A percentile compares a stretch with the other conserved stretches of the same genome.
Evolutionary conservation across 495 filamentous ascomycete species (phyloP).

Genomic region (Talaromyces stipitatus): DNA sequence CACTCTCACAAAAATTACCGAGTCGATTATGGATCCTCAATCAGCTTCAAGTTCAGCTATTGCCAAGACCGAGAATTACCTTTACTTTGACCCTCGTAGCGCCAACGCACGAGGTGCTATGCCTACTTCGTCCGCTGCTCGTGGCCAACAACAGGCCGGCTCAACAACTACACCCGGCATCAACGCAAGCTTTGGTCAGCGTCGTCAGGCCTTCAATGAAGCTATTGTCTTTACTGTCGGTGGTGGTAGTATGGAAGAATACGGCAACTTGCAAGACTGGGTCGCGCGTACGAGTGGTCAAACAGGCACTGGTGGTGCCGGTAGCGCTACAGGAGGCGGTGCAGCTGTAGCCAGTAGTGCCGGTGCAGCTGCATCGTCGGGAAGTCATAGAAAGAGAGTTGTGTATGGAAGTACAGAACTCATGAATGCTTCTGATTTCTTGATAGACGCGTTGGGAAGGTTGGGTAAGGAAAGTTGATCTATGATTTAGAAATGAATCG

Average conservation of each 20-base stretch:
- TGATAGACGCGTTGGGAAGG: slow-evolving; percentile 68
- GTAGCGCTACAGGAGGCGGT: slow-evolving; percentile 34
- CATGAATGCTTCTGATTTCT: slow-evolving; percentile 83
- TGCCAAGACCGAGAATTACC: slow-evolving; percentile 92
- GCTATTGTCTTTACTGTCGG: slow-evolving; percentile 96
- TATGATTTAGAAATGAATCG: too few species aligned
- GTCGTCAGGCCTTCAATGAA: slow-evolving; percentile 88
- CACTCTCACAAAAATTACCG: slow-evolving; percentile 94
- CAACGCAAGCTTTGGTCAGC: slow-evolving; percentile 84
- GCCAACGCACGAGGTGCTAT: slow-evolving; percentile 92
- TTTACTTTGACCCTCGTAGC: slow-evolving; percentile 96
- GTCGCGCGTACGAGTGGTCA: slow-evolving; percentile 62
- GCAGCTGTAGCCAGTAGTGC: slow-evolving; percentile 8
- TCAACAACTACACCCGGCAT: slow-evolving; percentile 46
- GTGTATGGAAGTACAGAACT: slow-evolving; percentile 96
- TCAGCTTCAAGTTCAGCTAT: slow-evolving; percentile 85
- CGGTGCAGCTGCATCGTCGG: slow-evolving; percentile 12
- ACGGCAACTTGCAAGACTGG: slow-evolving; percentile 97
- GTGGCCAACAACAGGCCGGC: slow-evolving; percentile 43
- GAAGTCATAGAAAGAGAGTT: slow-evolving; percentile 57
- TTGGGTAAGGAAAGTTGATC: slow-evolving; percentile 59
- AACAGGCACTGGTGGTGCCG: slow-evolving; percentile 36
- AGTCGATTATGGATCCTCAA: slow-evolving; percentile 96
- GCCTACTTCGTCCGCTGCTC: slow-evolving; percentile 56
- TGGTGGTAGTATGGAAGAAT: slow-evolving; percentile 98